Base-by-base conservation (phyloP, 768 basidiomycete species). In the Postia placenta region DNA sequence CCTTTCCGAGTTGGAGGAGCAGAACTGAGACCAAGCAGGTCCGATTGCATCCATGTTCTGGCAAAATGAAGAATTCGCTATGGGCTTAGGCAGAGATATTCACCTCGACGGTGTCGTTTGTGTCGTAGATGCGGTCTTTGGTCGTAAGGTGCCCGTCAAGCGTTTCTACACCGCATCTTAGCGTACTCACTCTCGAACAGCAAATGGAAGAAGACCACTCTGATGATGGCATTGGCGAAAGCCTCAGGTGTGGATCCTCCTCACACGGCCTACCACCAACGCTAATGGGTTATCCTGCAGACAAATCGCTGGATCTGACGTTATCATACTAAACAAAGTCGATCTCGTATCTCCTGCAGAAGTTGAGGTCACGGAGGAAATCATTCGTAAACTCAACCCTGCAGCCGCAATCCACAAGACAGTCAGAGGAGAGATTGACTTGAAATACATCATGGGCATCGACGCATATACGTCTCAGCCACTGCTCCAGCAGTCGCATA, bases 241-340 rank as follows among this genome's bases (percentile, higher is more conserved):
- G 87, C 59, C 69, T 93, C 42, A 78, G 87, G 92, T 91, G 59
- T 44, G 70, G n/a, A 35, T 30, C 45, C 39, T 24, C 20, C 33
- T 12, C 38, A 28, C 26, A 15, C 22, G 9, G 19, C 19, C 19
- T 35, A n/a, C 33, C 33, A 35, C 33, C 33, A 17, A 19, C 14
- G 28, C 22, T 46, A 37, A n/a, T 45, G 33, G 39, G 23, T 27
- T 26, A 19, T 46, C 4, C 28, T 2, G n/a, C 59, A 96, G 94
- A 46, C 96, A 99, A 73, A 85, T 98, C 41, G 95, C 91, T 1
- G 85, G 83, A 30, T 84, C 95, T 22, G 96, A 99, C 60, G 85
- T 95, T 22, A 76, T 98, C 30, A 67, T 99, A 23, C 69, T 99
- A 24, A 99, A 99, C 74, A 99, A 99, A 72, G 71, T 74, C 23